Base-by-base conservation (phyloP, 371 early-diverging fungal species). In the Rhizopus stolonifer region DNA sequence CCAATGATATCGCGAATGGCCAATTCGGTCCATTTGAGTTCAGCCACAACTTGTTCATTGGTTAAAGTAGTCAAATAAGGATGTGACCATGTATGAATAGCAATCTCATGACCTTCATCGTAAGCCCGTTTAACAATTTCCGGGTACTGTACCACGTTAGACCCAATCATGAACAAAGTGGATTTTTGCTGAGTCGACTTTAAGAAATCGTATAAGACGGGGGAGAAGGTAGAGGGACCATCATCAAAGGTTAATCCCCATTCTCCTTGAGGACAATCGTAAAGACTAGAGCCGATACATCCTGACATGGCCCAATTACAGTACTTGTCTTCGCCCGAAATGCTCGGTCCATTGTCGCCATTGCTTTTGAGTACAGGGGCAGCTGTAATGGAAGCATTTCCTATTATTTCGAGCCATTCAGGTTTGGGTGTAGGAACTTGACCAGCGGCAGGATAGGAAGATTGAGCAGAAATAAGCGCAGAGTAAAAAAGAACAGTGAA, bases 1-100 rank as follows among this genome's bases (percentile, higher is more conserved):
- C 86, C 86, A 44, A 72, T 82, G 43, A 80, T 73, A 48, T 83
- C 79, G 62, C 77, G 70, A 61, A 88, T 78, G 34, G 74, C 77
- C 50, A 74, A 68, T 33, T 77, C 79, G 17, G 71, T 82, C 80
- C 79, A 83, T 60, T 79, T 79, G 58, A 86, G 74, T 57, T 87
- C 86, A 25, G 78, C 82, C 14, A 84, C 79, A 26, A 87, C 64
- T 60, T 81, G 73, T 39, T 80, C 85, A 50, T 79, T 82, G 38
- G 81, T 76, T 48, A 79, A 46, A 1, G 84, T 76, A 15, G 85
- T 82, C 69, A 86, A 57, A 42, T 72, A 75, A 22, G 70, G 77
- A 54, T 87, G 88, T 17, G 81, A 78, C 81, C 82, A 64, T 18
- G 73, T 80, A 42, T 83, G 83, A 60, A 81, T 69, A 32, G 71